A percentile compares a stretch with the other conserved stretches of the same genome.
Evolutionary conservation across 2,329 filamentous ascomycete genomes (phyloP).

Genomic region (Magnaporthiopsis rhizophila): DNA sequence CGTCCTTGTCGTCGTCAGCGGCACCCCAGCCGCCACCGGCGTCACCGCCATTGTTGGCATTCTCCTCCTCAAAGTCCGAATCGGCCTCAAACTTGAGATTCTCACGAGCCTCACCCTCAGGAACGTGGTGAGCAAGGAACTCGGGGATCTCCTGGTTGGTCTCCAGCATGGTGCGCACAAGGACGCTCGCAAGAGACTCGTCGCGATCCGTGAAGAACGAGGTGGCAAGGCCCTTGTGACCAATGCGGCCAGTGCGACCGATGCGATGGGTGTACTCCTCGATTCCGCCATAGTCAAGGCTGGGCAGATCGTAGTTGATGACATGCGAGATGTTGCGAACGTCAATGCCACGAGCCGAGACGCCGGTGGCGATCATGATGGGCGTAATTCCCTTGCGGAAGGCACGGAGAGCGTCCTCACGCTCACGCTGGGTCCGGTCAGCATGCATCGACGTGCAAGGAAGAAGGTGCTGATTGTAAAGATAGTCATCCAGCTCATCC

Average conservation of each 20-base stretch:
- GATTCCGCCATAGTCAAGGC: constrained; percentile 69
- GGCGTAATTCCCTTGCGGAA: constrained; percentile 71
- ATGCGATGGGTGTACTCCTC: constrained; percentile 93
- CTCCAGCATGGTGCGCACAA: constrained; percentile 78
- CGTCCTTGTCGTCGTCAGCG: neutral
- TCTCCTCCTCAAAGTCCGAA: constrained; percentile 39
- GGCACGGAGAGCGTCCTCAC: constrained; percentile 81
- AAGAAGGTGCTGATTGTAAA: constrained; percentile 65
- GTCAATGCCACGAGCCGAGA: constrained; percentile 83
- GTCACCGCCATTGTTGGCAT: constrained; percentile 20
- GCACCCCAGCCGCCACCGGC: constrained; percentile 19
- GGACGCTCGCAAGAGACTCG: constrained; percentile 59
- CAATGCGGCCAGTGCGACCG: constrained; percentile 90
- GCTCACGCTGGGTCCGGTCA: constrained; percentile 80
- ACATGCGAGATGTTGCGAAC: constrained; percentile 82
- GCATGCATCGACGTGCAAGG: constrained; percentile 85
- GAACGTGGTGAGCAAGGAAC: constrained; percentile 62
- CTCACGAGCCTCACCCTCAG: constrained; percentile 40
- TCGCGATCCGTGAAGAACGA: constrained; percentile 83
- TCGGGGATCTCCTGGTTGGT: constrained; percentile 72
- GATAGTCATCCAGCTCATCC: constrained; percentile 78
- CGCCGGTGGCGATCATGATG: constrained; percentile 77
- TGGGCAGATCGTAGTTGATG: constrained; percentile 87
- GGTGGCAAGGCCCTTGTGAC: constrained; percentile 74
- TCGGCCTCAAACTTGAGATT: constrained; percentile 49